Base-by-base conservation (phyloP, 2,329 filamentous ascomycete genomes). In the Fusarium piperis region DNA sequence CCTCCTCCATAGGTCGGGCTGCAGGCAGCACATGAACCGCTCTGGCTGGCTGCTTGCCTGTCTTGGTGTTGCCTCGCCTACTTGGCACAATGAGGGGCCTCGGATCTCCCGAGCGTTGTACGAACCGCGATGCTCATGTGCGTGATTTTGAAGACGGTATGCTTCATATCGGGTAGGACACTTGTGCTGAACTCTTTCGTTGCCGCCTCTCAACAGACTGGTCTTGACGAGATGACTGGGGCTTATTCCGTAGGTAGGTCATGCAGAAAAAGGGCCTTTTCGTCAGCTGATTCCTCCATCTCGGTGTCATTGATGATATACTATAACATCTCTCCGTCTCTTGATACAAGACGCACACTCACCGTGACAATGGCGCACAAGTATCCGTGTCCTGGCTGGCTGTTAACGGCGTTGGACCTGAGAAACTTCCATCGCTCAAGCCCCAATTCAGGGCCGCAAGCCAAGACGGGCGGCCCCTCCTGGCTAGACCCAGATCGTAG, bases 401-500 rank as follows among this genome's bases (percentile, higher is more conserved):
- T 59, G 32, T 23, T 58, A n/a, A 33, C 20, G 38, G 51, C 20
- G 32, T 57, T 51, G 51, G 32, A 15, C n/a, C n/a, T 32, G n/a
- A 20, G 44, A 64, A 44, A 23, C 39, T 44, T 44, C 39, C 39
- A 44, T 44, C 41, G 33, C 41, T 56, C 41, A 70, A 67, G 59
- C 66, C 62, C 59, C 60, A 67, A 53, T 48, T 33, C 41, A 59
- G 36, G 53, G 38, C 48, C 44, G 35, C 60, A 67, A 70, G 71
- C 70, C 70, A 76, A 74, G 72, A 62, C 67, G 70, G 72, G 57
- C 58, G 61, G 67, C 61, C 64, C 62, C 64, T 65, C 63, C 51
- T 68, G 70, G 65, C 64, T 74, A 65, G 61, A 62, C 73, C 68
- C 32, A 68, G 65, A 75, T 75, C 71, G 68, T 63, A 52, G 6